These are phyloP conservation scores for Mucor irregularis DNA, from an alignment of 371 early-diverging fungal species.

Conservation along the genomic window DNA sequence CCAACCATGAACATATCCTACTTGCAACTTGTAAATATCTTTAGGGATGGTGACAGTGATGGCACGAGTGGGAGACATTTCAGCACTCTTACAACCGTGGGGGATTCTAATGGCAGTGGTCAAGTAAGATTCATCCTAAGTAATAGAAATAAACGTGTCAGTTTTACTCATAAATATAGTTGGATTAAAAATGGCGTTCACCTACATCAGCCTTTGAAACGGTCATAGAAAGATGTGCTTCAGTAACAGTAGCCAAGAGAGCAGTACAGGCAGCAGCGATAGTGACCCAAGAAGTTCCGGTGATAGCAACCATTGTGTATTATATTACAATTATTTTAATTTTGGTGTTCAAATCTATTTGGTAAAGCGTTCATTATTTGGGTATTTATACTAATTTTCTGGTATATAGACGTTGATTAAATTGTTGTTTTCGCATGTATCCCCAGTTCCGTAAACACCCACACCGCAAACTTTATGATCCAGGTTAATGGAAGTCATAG, in stretches of 20 bases:
- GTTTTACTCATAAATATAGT: too few relatives aligned
- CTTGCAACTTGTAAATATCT: not conserved
- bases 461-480: too few relatives aligned
- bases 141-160: not conserved
- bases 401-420: too few relatives aligned
- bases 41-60: not conserved
- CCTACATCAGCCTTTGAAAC: conserved; percentile 1
- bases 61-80: not conserved
- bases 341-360: too few relatives aligned
- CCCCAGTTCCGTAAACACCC: too few relatives aligned
- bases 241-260: not conserved
- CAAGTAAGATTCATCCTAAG: not conserved
- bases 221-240: not conserved
- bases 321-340: too few relatives aligned
- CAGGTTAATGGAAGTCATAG: too few relatives aligned
- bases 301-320: not conserved
- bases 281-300: not conserved
- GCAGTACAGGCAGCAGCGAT: not conserved
- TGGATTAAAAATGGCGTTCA: too few relatives aligned
- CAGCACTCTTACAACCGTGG: not conserved
- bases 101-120: not conserved
- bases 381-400: too few relatives aligned
- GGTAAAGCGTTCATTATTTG: too few relatives aligned
- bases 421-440: too few relatives aligned
- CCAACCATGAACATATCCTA: not conserved